Conservation (phyloP, 345 rosid species). For the Laguncularia racemosa region DNA sequence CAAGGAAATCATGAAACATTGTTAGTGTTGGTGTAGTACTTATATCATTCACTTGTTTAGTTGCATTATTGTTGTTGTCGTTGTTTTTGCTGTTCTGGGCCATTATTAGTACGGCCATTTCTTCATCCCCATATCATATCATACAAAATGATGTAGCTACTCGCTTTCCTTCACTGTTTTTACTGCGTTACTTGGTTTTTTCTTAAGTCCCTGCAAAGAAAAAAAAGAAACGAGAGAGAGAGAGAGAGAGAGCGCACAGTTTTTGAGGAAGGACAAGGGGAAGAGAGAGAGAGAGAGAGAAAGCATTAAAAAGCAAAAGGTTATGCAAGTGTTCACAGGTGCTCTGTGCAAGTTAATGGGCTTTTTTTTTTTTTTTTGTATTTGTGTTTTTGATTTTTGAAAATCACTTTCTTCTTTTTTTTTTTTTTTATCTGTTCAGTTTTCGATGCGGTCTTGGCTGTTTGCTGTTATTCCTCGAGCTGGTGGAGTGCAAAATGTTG, state of each 20-base stretch:
- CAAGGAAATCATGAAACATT: conserved; percentile 86
- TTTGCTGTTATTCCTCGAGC: too few relatives aligned
- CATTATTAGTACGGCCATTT: conserved; percentile 48
- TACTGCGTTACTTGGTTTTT: too few relatives aligned
- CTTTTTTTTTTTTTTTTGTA: background rate
- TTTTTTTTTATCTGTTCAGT: background rate
- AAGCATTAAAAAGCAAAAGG: conserved; percentile 54
- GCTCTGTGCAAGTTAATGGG: conserved; percentile 7
- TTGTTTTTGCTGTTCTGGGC: conserved; percentile 27
- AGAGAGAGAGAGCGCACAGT: conserved; percentile 3
- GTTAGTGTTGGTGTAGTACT: conserved; percentile 30
- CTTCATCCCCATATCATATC: conserved; percentile 26
- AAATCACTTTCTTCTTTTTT: background rate
- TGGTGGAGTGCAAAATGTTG: too few relatives aligned
- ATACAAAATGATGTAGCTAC: conserved; percentile 8
- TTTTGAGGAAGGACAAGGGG: conserved; percentile 2
- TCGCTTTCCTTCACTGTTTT: background rate
- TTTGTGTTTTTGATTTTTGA: conserved; percentile 1
- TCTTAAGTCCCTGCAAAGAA: conserved; percentile 10
- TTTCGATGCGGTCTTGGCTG: too few relatives aligned
- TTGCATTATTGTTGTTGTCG: conserved; percentile 21
- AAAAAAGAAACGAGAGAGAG: conserved; percentile 10
- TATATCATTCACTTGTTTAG: conserved; percentile 20
- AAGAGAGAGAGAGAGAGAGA: conserved; percentile 10
- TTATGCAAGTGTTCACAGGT: conserved; percentile 8